These are phyloP conservation scores for Hypoxylon subgilvum DNA, from an alignment of 495 filamentous ascomycete species.

Conservation along the genomic window DNA sequence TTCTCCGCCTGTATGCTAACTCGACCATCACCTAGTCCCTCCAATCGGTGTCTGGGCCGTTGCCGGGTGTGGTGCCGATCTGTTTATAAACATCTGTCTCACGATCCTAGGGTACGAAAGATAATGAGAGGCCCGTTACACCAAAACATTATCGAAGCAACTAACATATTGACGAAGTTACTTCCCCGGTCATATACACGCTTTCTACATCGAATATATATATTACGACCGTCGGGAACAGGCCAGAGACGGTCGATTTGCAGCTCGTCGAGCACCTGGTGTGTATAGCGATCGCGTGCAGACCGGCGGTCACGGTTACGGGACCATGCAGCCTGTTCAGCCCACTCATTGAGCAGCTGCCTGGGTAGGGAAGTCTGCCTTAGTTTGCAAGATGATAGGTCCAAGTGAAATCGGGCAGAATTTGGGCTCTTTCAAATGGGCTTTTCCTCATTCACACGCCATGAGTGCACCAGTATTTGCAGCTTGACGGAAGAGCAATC, in stretches of 20 bases:
- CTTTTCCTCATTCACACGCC: too few relatives aligned
- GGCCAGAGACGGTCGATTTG: conserved; percentile 55
- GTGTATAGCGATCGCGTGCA: conserved; percentile 85
- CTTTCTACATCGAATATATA: conserved; percentile 88
- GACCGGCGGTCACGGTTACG: conserved; percentile 66
- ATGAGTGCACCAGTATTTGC: too few relatives aligned
- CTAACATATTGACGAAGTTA: conserved; percentile 54
- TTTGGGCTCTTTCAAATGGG: too few relatives aligned
- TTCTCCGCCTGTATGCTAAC: too few relatives aligned
- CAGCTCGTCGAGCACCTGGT: conserved; percentile 63
- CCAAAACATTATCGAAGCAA: background rate
- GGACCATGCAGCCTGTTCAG: conserved; percentile 58
- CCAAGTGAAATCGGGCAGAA: too few relatives aligned
- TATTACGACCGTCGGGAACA: conserved; percentile 77
- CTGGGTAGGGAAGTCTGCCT: too few relatives aligned
- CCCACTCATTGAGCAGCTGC: conserved; percentile 30
- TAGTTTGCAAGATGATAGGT: too few relatives aligned
- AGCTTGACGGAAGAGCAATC: too few relatives aligned
- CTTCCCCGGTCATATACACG: conserved; percentile 83
- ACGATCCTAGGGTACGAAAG: conserved; percentile 63
- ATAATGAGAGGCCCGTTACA: background rate
- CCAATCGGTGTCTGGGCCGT: conserved; percentile 50
- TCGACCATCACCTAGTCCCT: conserved; percentile 42
- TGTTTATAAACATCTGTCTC: conserved; percentile 90
- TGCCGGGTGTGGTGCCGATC: conserved; percentile 73